Base-by-base conservation (phyloP, 306 rosid species). In the Fragaria ananassa region DNA sequence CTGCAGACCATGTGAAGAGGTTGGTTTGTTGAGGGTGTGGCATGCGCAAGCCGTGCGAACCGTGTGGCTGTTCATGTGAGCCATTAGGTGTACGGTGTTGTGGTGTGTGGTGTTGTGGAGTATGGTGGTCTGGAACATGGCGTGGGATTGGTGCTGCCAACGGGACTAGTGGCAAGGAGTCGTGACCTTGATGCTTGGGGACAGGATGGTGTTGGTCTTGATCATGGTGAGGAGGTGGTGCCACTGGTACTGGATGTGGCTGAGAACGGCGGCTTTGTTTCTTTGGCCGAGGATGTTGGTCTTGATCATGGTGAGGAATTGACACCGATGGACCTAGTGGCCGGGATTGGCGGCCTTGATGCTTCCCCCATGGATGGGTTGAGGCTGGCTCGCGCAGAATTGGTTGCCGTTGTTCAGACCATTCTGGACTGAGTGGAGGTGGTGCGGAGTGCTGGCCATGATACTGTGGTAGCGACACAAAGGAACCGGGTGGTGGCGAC, bases 1-100 rank as follows among this genome's bases (percentile, higher is more conserved):
- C 92, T 2, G 21, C 58, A 39, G 86, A 80, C 99, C 99, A 95
- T 56, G 83, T 76, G 3, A 77, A 72, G 11, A 72, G 74, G 64
- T 76, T 76, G 70, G 93, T 82, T 77, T 18, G 60, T 4, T 44
- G 75, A 27, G 78, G 53, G 6, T 0, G 18, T 8, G 89, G 83
- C 77, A 57, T n/a, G 9, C 2, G 66, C 50, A 68, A 35, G 31
- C 53, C 51, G 1, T 37, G 42, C 27, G 68, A 31, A 63, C 44
- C n/a, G 21, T 34, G 54, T 53, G 51, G 68, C 18, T n/a, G 76
- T 23, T n/a, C 23, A 8, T 46, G 74, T n/a, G 76, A 19, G 67
- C 29, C 35, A 29, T 64, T 54, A 4, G 19, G 5, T 15, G 35
- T n/a, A 31, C 34, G 21, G 10, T 62, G 77, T 1, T 54, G 64